Conservation (phyloP, 1,284 basidiomycete genomes). For the Moesziomyces sp. region DNA sequence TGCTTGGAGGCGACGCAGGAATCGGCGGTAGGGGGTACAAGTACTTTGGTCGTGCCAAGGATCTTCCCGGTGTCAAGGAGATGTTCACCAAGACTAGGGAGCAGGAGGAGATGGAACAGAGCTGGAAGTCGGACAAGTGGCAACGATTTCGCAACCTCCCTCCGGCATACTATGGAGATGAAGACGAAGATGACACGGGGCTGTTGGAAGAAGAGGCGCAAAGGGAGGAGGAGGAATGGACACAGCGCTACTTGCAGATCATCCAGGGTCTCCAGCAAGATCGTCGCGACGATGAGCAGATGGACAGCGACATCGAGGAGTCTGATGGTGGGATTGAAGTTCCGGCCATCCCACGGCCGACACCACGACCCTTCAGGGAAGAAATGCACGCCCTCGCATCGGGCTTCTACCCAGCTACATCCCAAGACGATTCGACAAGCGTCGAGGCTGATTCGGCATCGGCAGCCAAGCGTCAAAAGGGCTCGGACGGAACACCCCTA, state of each 20-base stretch:
- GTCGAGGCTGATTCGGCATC: slow-evolving; percentile 2
- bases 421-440: slow-evolving; percentile 1
- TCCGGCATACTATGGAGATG: slow-evolving; percentile 88
- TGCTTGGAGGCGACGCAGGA: slow-evolving; percentile 90
- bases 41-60: slow-evolving; percentile 98
- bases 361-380: slow-evolving; percentile 47
- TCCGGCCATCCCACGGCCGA: slow-evolving; percentile 47
- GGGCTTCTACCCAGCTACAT: neutral
- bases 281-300: slow-evolving; percentile 5
- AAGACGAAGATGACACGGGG: slow-evolving; percentile 81
- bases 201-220: slow-evolving; percentile 71
- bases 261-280: slow-evolving; percentile 12
- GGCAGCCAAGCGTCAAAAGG: slow-evolving; percentile 16
- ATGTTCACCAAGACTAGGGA: slow-evolving; percentile 80
- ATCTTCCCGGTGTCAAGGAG: slow-evolving; percentile 93
- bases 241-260: slow-evolving; percentile 69
- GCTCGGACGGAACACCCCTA: neutral
- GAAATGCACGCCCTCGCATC: slow-evolving; percentile 12
- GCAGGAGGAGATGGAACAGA: slow-evolving; percentile 85
- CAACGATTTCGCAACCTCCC: slow-evolving; percentile 90
- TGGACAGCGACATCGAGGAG: slow-evolving; percentile 14
- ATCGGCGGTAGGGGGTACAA: slow-evolving; percentile 91
- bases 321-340: slow-evolving; percentile 43
- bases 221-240: slow-evolving; percentile 73
- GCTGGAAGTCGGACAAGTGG: slow-evolving; percentile 77